phyloP scores from a whole-genome alignment of 257 asterid genomes.

The Solanum gandarillasii region DNA sequence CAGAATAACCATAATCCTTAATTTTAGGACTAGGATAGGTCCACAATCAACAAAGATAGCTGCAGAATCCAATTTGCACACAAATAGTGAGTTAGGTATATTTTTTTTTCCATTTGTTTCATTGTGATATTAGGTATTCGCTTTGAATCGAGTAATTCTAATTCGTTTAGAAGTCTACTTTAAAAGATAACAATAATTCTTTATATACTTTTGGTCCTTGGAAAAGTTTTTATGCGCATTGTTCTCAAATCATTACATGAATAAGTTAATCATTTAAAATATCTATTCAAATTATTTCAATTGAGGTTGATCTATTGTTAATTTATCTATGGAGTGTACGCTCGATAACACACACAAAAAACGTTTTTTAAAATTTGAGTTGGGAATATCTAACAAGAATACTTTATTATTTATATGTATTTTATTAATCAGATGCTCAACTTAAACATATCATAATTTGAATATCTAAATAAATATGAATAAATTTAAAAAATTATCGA shows the following conservation, averaged over 20 bases:
- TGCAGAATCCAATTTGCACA: background rate
- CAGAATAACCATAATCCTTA: background rate
- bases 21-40: background rate
- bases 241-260: background rate
- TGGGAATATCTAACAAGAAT: background rate
- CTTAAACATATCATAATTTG: background rate
- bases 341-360: background rate
- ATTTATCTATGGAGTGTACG: background rate
- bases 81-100: background rate
- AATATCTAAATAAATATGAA: rapidly evolving
- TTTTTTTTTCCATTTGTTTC: background rate
- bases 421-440: background rate
- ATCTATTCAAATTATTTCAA: background rate
- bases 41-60: background rate
- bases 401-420: background rate
- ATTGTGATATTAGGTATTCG: background rate
- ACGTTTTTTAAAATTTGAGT: background rate
- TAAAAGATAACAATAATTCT: background rate
- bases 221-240: rapidly evolving
- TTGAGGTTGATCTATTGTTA: background rate
- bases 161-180: background rate
- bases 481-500: background rate
- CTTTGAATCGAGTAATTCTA: background rate
- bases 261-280: background rate
- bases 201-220: background rate